Percentiles rank a stretch among this genome's conserved stretches.
Conservation (phyloP, 495 filamentous ascomycete genomes). For the Evernia prunastri region DNA sequence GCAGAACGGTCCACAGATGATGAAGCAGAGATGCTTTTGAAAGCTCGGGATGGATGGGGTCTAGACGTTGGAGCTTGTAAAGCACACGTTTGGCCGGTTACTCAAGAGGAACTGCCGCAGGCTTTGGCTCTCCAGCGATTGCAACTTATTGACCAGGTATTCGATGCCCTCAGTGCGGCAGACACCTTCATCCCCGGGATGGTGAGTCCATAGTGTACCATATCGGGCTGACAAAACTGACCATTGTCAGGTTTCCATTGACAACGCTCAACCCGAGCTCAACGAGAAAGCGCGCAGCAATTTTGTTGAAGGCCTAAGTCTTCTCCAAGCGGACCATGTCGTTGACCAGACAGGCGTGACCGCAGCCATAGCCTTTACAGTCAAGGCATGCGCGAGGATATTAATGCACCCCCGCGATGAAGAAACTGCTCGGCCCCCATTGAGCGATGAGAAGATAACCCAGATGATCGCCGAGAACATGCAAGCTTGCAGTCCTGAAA, state of each 20-base stretch:
- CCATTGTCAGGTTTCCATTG: conserved; percentile 34
- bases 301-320: conserved; percentile 53
- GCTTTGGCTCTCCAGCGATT: conserved; percentile 2
- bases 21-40: conserved; percentile 49
- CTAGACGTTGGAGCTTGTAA: conserved; percentile 28
- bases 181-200: conserved; percentile 19
- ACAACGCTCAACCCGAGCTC: conserved; percentile 55
- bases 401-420: not conserved
- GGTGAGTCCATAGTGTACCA: not conserved
- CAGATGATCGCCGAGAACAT: conserved; percentile 12
- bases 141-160: conserved; percentile 11
- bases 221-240: not conserved
- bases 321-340: conserved; percentile 49
- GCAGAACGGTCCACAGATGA: conserved; percentile 22
- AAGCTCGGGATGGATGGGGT: conserved; percentile 52
- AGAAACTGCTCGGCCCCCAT: not conserved
- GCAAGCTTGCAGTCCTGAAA: not conserved
- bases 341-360: conserved; percentile 39
- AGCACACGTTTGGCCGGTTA: not conserved
- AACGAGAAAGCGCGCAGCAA: conserved; percentile 54
- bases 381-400: conserved; percentile 26
- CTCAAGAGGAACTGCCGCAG: not conserved
- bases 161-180: conserved; percentile 23
- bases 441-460: conserved; percentile 1
- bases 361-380: conserved; percentile 34